Evolutionary conservation across 1,284 basidiomycete genomes (phyloP), one percentile per base, ranked within the genome.

Genomic region (Gymnopus androsaceus): DNA sequence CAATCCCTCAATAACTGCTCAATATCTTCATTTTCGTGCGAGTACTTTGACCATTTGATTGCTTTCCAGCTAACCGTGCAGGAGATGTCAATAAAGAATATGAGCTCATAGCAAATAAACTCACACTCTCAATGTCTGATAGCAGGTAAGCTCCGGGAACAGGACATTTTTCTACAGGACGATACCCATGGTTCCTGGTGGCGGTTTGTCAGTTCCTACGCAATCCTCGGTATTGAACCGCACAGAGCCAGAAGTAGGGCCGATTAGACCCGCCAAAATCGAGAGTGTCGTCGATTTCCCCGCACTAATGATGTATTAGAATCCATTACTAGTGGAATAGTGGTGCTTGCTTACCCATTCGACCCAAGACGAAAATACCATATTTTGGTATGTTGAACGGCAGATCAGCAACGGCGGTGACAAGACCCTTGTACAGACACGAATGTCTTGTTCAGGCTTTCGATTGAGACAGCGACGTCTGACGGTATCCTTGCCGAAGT

Each of bases 151-250:
- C 58, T 92, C 88, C 1, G 88, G 82, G 70, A 90, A 91, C 1
- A 93, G 75, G 2, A 93, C 89, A 61, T 92, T 91, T 72, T 89
- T 90, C 71, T 93, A 90, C 0, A 88, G 88, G 0, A 92, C 90
- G 54, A 92, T 84, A 6, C 90, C 90, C 15, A 92, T 70, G 0
- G 78, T 80, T 2, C 88, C 87, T 0, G 80, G 80, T 2, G 82
- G 75, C 1, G 84, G 84, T 4, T 69, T 74, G 17, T 74, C 54
- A 4, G 50, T 52, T 17, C 44, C 37, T 8, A n/a, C n/a, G 9
- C 36, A 64, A 21, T 68, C 64, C 15, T 37, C 47, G 31, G 82
- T 85, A 60, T 82, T 84, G 63, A 90, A 92, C 1, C 76, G 73
- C 15, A 92, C 76, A 3, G 74, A 70, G 17, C 90, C 89, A 15